Base-by-base conservation (phyloP, 306 rosid genomes). In the Benincasa hispida region DNA sequence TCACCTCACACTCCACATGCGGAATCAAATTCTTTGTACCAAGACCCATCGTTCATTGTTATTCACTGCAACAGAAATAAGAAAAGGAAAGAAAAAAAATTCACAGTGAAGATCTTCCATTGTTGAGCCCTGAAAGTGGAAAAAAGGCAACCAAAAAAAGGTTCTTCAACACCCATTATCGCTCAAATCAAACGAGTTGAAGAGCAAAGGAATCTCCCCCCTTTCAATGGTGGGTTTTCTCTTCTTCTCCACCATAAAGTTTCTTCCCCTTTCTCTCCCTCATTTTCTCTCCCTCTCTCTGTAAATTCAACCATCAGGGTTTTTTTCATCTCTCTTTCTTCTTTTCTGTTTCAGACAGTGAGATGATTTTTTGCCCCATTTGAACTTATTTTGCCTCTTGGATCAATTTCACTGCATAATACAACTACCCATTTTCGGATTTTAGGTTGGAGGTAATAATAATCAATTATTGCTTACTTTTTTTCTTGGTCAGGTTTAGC, bases 221-320 rank as follows among this genome's bases (percentile, higher is more conserved):
- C 15, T 72, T 72, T 72, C 76, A 72, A 72, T 72, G 76, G 76
- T 72, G 76, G 35, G 76, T 48, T 72, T 72, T 51, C 55, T 69
- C 54, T 25, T 24, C 75, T 69, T 45, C 39, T 42, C 57, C 53
- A 70, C 24, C 47, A 42, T 25, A 70, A 70, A 45, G 14, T 45
- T 70, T 70, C 37, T 45, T 15, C 8, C 24, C 57, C 51, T 14
- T 69, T 22, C 3, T 25, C 18, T 8, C 19, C 25, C 5, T 32
- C 72, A n/a, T 19, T 58, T 58, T 58, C 68, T 41, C n/a, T n/a
- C n/a, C n/a, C 13, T 27, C 35, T 32, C 35, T 67, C 59, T 48
- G 27, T 56, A 72, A 72, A 8, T 72, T 45, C 28, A 69, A 42
- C 75, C 75, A 13, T 42, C 22, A 2, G 75, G 34, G 51, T 22